Evolutionary conservation across 2,329 filamentous ascomycete genomes (phyloP).

Genomic region (Pseudocercospora fuligena): DNA sequence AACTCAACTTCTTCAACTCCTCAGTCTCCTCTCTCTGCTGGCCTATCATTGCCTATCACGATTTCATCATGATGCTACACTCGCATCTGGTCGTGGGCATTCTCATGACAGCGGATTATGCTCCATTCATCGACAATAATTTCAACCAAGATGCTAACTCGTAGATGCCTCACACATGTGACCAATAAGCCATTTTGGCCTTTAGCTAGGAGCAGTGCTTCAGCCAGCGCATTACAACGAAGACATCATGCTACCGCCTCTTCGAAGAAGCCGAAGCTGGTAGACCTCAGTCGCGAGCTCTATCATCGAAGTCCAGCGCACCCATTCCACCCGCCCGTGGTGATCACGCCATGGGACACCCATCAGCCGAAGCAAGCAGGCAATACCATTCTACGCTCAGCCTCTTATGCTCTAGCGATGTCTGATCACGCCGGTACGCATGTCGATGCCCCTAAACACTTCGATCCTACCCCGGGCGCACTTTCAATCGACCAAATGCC

Average conservation of each 20-base stretch:
- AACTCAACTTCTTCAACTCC: background rate
- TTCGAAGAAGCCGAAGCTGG: conserved; percentile 28
- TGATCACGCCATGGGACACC: conserved; percentile 36
- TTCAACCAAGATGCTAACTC: background rate
- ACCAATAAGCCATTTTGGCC: background rate
- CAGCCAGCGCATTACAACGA: background rate
- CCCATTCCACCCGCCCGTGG: conserved; percentile 36
- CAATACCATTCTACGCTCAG: conserved; percentile 33
- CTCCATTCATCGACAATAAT: background rate
- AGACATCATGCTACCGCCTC: conserved; percentile 12
- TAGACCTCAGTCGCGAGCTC: conserved; percentile 35
- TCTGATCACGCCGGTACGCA: conserved; percentile 38
- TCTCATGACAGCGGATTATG: background rate
- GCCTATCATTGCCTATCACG: background rate
- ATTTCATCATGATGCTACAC: background rate
- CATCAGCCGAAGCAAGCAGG: conserved; percentile 37
- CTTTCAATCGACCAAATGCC: conserved; percentile 37
- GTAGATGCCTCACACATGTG: background rate
- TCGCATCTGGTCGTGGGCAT: background rate
- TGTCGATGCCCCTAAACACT: conserved; percentile 38
- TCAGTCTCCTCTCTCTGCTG: background rate
- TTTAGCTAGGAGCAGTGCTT: background rate
- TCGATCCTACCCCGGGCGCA: conserved; percentile 34
- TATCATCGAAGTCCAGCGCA: conserved; percentile 37
- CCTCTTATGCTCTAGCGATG: conserved; percentile 36